Base-by-base conservation (phyloP, 179 eudicot species). In the Monotropa hypopitys region DNA sequence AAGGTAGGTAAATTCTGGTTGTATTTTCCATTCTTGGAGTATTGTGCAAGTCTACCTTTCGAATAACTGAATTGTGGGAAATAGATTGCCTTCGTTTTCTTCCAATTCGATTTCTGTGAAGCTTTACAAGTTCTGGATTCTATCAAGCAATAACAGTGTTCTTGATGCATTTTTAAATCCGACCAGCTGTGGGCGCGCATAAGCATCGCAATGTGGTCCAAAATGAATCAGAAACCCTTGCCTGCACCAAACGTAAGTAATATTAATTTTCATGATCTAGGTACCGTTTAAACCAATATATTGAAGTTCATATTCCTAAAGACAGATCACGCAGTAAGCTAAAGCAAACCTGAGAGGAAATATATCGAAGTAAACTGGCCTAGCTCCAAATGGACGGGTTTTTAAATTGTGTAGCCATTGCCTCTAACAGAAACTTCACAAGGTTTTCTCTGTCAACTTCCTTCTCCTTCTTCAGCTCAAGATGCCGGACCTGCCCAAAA, bases 401-500 rank as follows among this genome's bases (percentile, higher is more conserved):
- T 80, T 90, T 82, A 76, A 93, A 94, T 67, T 92, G 98, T 75
- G 90, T 83, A 7, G 90, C 83, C 88, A 89, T 88, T 50, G 95
- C 97, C 72, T 90, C 90, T 42, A 69, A 81, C n/a, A 94, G 89
- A 85, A 91, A 94, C 67, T 84, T 91, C 70, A 86, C 83, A 59
- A 92, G 90, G 66, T 78, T 75, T 79, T 81, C 91, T 78, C 89
- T 87, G 59, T 87, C 88, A 32, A 94, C 87, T 80, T 89, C 97
- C 77, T 89, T 94, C 78, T 81, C 95, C 87, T 76, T 91, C 84
- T 91, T 94, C 51, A 88, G 88, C 80, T 93, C 98, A 67, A 94
- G 93, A 86, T 91, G 94, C 50, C 97, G 98, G 74, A 94, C 91
- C 98, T 92, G 81, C 70, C 53, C 77, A 85, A 21, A 74, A 32